A percentile compares a stretch with the other conserved stretches of the same genome.
These are phyloP conservation scores for Aciculosporium take DNA, from an alignment of 2,329 filamentous ascomycete species.

Conservation along the genomic window DNA sequence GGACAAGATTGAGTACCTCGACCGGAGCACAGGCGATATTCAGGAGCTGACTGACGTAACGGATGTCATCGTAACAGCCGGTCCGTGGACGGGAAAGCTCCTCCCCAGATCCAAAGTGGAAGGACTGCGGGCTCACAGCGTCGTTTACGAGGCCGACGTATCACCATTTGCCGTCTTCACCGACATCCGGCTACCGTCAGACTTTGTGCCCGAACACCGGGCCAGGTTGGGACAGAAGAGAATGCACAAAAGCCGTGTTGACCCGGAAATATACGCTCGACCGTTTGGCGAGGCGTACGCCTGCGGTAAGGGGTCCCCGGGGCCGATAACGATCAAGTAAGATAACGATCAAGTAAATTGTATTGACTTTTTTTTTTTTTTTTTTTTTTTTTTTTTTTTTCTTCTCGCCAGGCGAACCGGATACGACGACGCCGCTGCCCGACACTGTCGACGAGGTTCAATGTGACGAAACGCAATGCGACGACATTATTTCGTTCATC, in stretches of 20 bases:
- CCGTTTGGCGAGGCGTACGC: constrained; percentile 85
- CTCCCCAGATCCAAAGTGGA: constrained; percentile 44
- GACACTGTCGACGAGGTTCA: constrained; percentile 60
- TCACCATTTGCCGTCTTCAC: constrained; percentile 74
- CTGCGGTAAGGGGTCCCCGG: constrained; percentile 47
- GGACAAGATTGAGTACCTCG: constrained; percentile 45
- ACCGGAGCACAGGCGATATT: constrained; percentile 27
- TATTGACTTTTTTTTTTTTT: background rate
- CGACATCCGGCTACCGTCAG: constrained; percentile 57
- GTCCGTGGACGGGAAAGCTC: constrained; percentile 48
- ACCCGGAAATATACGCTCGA: constrained; percentile 87
- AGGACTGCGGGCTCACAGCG: constrained; percentile 48
- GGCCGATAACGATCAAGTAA: background rate
- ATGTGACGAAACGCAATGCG: constrained; percentile 61
- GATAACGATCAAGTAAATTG: background rate
- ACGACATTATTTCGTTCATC: constrained; percentile 75
- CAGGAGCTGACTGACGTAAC: constrained; percentile 30
- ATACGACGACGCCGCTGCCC: constrained; percentile 60
- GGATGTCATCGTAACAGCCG: constrained; percentile 41
- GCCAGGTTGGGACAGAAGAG: constrained; percentile 33
- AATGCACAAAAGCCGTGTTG: constrained; percentile 47
- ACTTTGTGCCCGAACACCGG: constrained; percentile 42
- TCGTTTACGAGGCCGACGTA: constrained; percentile 50
- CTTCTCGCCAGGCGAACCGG: constrained; percentile 52
- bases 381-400: background rate